phyloP scores from a whole-genome alignment of 2,329 filamentous ascomycete species.

The Aureobasidium zeae region DNA sequence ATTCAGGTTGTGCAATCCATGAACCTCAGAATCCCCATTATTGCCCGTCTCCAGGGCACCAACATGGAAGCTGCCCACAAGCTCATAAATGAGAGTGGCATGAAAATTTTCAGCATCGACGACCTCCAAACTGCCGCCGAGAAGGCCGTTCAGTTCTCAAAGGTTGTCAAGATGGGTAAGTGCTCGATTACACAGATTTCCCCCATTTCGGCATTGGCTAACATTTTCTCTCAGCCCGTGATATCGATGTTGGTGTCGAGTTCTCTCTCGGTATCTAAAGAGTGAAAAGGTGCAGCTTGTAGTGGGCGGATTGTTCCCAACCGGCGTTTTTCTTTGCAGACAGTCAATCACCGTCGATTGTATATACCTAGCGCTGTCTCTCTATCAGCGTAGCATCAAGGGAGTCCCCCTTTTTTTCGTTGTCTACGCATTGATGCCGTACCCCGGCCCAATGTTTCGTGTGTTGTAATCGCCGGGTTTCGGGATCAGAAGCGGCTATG shows the following conservation, averaged over 20 bases:
- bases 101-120: conserved; percentile 99
- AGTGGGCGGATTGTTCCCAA: conserved; percentile 13
- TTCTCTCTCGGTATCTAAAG: conserved; percentile 84
- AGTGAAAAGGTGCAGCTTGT: conserved; percentile 1
- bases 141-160: conserved; percentile 97
- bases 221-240: conserved; percentile 53
- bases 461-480: too few relatives aligned
- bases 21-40: conserved; percentile 93
- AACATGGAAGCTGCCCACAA: conserved; percentile 94
- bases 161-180: conserved; percentile 96
- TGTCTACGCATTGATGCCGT: neutral
- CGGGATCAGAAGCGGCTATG: too few relatives aligned
- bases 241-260: conserved; percentile 95
- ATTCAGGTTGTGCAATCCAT: conserved; percentile 91
- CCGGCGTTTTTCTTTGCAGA: conserved; percentile 15
- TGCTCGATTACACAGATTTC: conserved; percentile 25
- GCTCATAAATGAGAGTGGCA: conserved; percentile 86
- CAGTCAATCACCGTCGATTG: conserved; percentile 16
- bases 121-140: conserved; percentile 95
- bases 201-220: conserved; percentile 12
- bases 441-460: too few relatives aligned
- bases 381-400: conserved; percentile 12
- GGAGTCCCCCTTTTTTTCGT: conserved; percentile 13
- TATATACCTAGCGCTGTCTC: conserved; percentile 17
- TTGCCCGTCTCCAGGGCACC: conserved; percentile 93